Base-by-base conservation (phyloP, 2,329 filamentous ascomycete genomes). In the Colletotrichum agaves region DNA sequence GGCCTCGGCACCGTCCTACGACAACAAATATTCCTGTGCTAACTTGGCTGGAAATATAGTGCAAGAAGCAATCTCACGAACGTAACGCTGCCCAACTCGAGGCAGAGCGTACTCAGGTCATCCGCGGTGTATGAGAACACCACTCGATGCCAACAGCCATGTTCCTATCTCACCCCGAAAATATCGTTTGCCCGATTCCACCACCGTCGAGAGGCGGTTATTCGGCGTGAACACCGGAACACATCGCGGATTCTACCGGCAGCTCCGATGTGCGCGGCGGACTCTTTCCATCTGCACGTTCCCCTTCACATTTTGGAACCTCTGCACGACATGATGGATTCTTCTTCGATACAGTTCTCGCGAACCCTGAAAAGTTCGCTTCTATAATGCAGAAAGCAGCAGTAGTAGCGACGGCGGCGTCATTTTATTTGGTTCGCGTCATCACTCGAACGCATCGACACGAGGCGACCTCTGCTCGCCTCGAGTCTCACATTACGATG, bases 61-160 rank as follows among this genome's bases (percentile, higher is more conserved):
- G 95, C 87, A 97, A 98, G 87, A 96, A 97, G 85, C 94, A 97
- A 80, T 95, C 93, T 53, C 93, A 97, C 81, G 93, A 97, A 79
- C 90, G 94, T 72, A 99, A 99, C 79, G 93, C 93, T 67, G 92
- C 94, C 72, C 94, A 97, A 83, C 85, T 99, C 77, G 93, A 98
- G 81, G 89, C 90, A 65, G 95, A 99, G 86, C 88, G 95, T 77
- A 99, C 96, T 52, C 91, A 95, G 71, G 94, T 97, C 74, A 96
- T 98, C 82, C 94, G 92, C 82, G 94, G 94, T 70, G 91, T 97
- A 79, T 97, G 87, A 81, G 35, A n/a, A 21, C 19, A 41, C 21
- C 21, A 37, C 2, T 13, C 41, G 7, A 17, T 27, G 8, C 37
- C 19, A 58, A 2, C 15, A 19, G 41, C 37, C 31, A 43, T 19